Evolutionary conservation across 2,329 filamentous ascomycete genomes (phyloP).

Genomic region (Alternaria arborescens): DNA sequence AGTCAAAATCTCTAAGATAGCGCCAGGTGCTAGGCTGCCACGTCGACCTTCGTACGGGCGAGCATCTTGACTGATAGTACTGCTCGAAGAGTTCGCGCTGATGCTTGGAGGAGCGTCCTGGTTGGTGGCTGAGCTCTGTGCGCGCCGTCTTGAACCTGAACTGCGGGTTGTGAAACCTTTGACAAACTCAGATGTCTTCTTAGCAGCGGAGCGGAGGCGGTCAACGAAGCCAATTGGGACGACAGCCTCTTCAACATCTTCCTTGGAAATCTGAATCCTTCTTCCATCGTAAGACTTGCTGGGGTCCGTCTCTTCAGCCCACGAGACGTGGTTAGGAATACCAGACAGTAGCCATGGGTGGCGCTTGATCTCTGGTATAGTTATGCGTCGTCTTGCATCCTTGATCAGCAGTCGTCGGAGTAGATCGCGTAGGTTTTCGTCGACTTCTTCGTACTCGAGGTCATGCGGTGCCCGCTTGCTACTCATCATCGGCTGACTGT

Average conservation of each 20-base stretch:
- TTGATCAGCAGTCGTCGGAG: slow-evolving; percentile 83
- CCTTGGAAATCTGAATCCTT: slow-evolving; percentile 90
- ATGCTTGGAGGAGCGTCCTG: slow-evolving; percentile 65
- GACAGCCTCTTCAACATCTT: slow-evolving; percentile 90
- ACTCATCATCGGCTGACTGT: slow-evolving; percentile 62
- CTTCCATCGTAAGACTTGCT: slow-evolving; percentile 78
- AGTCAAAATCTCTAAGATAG: slow-evolving; percentile 63
- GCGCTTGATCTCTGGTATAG: slow-evolving; percentile 88
- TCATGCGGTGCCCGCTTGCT: slow-evolving; percentile 80
- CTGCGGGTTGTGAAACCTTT: slow-evolving; percentile 39
- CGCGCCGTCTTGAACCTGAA: slow-evolving; percentile 61
- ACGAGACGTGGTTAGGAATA: slow-evolving; percentile 75
- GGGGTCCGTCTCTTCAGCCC: slow-evolving; percentile 96
- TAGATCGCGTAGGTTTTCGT: slow-evolving; percentile 80
- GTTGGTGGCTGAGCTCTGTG: slow-evolving; percentile 62
- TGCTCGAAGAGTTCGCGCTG: slow-evolving; percentile 62
- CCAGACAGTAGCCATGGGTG: slow-evolving; percentile 90
- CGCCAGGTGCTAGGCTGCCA: slow-evolving; percentile 66
- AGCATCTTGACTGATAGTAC: slow-evolving; percentile 63
- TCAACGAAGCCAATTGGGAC: slow-evolving; percentile 88
- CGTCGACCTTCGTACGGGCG: slow-evolving; percentile 62
- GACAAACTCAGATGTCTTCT: slow-evolving; percentile 41
- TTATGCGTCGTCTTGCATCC: slow-evolving; percentile 87
- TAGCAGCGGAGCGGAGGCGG: slow-evolving; percentile 79
- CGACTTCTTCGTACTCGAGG: slow-evolving; percentile 84